Evolutionary conservation across 192 early-diverging fungal genomes (phyloP).

Genomic region (Helicostylum pulchrum): DNA sequence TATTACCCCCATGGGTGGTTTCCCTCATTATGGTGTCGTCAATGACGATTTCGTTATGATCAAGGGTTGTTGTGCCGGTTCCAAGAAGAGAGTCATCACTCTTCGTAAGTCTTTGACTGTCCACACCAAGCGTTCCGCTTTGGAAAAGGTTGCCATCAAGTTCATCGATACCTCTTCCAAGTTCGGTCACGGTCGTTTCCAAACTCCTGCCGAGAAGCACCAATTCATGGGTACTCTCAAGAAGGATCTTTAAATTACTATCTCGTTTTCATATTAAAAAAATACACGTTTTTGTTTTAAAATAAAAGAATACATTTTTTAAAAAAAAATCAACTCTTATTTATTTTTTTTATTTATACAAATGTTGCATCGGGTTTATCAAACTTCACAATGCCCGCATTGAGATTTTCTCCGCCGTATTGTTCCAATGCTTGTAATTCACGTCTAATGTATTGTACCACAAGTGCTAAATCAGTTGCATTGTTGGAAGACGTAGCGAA

Average conservation of each 20-base stretch:
- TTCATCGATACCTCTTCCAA: slow-evolving; percentile 99
- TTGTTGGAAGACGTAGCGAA: slow-evolving; percentile 35
- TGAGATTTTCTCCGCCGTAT: slow-evolving; percentile 33
- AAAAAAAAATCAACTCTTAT: no score
- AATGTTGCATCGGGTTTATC: slow-evolving; percentile 20
- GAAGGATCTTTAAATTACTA: slow-evolving; percentile 63
- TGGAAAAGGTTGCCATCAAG: slow-evolving; percentile 97
- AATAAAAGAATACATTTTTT: neutral
- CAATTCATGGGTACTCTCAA: slow-evolving; percentile 91
- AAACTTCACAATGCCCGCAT: slow-evolving; percentile 28
- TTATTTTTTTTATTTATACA: slow-evolving; percentile 4
- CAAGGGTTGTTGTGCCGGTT: slow-evolving; percentile 96
- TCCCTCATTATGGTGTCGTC: slow-evolving; percentile 99
- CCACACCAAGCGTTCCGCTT: slow-evolving; percentile 95
- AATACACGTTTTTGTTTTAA: neutral
- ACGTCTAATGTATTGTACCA: slow-evolving; percentile 37
- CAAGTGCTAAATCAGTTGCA: slow-evolving; percentile 35
- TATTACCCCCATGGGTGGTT: slow-evolving; percentile 98
- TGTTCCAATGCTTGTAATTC: slow-evolving; percentile 36
- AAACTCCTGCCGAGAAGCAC: slow-evolving; percentile 95
- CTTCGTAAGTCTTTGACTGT: slow-evolving; percentile 96
- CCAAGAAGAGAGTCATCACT: slow-evolving; percentile 96
- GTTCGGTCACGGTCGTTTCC: slow-evolving; percentile 99
- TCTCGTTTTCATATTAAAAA: neutral
- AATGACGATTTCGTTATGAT: slow-evolving; percentile 98